Percentiles rank a stretch among this genome's conserved stretches.
These are phyloP conservation scores for Trichosporon sp. DNA, from an alignment of 1,284 basidiomycete species.

Conservation along the genomic window DNA sequence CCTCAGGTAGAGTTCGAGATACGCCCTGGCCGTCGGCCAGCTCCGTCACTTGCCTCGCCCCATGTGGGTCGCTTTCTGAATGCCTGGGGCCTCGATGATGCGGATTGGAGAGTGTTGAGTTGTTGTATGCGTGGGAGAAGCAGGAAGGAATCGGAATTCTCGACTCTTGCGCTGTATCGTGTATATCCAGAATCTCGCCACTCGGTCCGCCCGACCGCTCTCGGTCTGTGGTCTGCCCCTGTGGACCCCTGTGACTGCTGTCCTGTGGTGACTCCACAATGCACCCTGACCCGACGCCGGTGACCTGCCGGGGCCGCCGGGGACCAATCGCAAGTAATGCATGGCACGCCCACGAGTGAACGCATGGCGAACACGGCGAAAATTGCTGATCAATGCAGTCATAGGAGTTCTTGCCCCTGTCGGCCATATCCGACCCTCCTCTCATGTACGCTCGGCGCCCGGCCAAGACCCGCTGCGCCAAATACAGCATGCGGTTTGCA, in stretches of 20 bases:
- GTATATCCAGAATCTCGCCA: constrained; percentile 1
- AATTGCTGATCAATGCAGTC: constrained; percentile 17
- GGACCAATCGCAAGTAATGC: background rate
- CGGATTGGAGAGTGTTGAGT: background rate
- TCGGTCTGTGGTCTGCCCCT: background rate
- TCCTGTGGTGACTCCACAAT: constrained; percentile 8
- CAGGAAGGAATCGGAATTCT: background rate
- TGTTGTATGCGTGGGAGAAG: background rate
- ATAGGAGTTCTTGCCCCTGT: background rate
- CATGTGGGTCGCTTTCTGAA: background rate
- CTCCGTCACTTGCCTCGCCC: background rate
- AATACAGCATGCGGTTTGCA: background rate
- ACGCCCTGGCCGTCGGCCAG: background rate
- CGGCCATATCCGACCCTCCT: constrained; percentile 17
- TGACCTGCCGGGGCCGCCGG: background rate
- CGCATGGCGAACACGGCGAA: constrained; percentile 12
- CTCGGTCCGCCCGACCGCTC: background rate
- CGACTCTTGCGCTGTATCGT: background rate
- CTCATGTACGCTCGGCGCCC: constrained; percentile 10
- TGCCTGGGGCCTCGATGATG: constrained; percentile 1
- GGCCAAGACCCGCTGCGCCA: background rate
- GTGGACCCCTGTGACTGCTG: constrained; percentile 4
- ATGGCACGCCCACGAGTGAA: background rate
- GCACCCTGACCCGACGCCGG: background rate
- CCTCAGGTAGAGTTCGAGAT: background rate